Evolutionary conservation across 768 basidiomycete species (phyloP), one percentile per base, ranked within the genome.

Genomic region (Lentinula lateritia): DNA sequence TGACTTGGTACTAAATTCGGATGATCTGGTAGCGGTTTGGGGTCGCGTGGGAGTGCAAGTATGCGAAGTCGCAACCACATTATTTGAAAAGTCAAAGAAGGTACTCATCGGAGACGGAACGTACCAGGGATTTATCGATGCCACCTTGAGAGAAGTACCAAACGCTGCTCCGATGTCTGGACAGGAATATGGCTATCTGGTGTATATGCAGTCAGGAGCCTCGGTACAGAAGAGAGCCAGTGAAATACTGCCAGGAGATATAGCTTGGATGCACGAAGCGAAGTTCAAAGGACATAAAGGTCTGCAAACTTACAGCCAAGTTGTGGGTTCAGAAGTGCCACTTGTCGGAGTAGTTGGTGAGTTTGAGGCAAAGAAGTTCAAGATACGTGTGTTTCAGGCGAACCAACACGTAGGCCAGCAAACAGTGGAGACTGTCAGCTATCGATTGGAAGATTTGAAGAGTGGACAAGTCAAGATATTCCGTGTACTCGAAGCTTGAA

Each of bases 371-470:
- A 94, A 92, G 83, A 95, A 95, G 78, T 83, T 82, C 63, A 97
- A 97, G 77, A 78, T 95, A 58, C 83, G 81, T 70, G 85, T 92
- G 48, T 88, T 88, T 71, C 92, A 95, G 71, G 93, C 93, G 58
- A 94, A 92, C 71, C 86, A 90, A 70, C 90, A 89, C 67, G 89
- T 90, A 68, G 87, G 90, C 52, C 90, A 87, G 65, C 89, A 91
- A 76, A 79, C 78, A 64, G 87, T 93, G 35, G 92, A 93, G 68
- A 80, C 78, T 54, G 87, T 84, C n/a, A 94, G 89, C 67, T 96
- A 95, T 76, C 83, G 91, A 60, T 74, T 94, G 71, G 93, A 95
- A 45, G 94, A 95, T 77, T 70, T 95, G 67, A 95, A 95, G 77
- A 90, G 86, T 67, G 94, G 94, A 10, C 74, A 78, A 28, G 82